Conservation (phyloP, 768 basidiomycete species). For the Hygrophoropsis aurantiaca region DNA sequence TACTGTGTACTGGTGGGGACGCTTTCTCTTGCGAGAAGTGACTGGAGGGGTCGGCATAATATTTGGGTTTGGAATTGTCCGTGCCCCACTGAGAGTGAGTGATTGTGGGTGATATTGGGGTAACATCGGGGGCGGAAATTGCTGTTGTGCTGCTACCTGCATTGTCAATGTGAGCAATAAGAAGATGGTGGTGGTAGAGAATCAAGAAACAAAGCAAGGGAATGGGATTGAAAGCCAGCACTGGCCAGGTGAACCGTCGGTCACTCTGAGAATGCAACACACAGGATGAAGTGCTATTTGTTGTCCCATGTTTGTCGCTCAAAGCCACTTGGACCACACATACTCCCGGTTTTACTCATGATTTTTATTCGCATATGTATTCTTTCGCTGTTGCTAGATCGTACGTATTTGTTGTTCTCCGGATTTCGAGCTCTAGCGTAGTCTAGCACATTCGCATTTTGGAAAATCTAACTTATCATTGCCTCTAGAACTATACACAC, state of each 20-base stretch:
- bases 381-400: too few relatives aligned
- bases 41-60: conserved; percentile 72
- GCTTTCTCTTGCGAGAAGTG: conserved; percentile 78
- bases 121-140: conserved; percentile 58
- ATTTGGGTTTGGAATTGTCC: conserved; percentile 44
- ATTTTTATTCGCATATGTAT: too few relatives aligned
- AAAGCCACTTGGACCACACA: too few relatives aligned
- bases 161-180: conserved; percentile 54
- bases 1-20: conserved; percentile 77
- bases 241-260: conserved; percentile 28
- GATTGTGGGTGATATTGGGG: conserved; percentile 67
- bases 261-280: conserved; percentile 28
- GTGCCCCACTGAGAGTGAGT: conserved; percentile 43
- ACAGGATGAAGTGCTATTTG: conserved; percentile 31
- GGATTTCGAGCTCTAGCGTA: too few relatives aligned
- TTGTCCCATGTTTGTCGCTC: conserved; percentile 24
- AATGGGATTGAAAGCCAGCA: conserved; percentile 38
- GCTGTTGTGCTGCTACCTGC: conserved; percentile 70
- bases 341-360: too few relatives aligned
- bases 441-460: too few relatives aligned
- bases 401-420: too few relatives aligned
- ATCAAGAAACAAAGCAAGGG: conserved; percentile 14
- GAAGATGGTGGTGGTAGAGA: conserved; percentile 45
- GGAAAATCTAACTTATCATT: too few relatives aligned
- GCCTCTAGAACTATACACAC: too few relatives aligned